Base-by-base conservation (phyloP, 1,284 basidiomycete species). In the Erythrobasidium hasegawianum region DNA sequence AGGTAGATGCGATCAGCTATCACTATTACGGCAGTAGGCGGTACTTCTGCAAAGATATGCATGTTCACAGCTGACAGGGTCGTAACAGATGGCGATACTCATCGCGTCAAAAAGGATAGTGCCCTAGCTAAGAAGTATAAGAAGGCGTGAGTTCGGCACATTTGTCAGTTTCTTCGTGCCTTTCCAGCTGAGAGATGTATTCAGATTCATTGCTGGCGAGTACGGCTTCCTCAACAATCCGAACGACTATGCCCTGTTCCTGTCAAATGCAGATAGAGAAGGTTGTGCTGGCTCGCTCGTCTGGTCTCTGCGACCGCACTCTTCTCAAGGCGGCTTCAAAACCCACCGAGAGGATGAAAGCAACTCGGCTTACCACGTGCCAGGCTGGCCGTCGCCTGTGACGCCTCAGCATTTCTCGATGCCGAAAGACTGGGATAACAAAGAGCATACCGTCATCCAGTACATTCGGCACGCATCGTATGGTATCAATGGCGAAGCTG, bases 251-350 rank as follows among this genome's bases (percentile, higher is more conserved):
- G 57, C 58, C 2, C 33, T 41, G 1, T 76, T 75, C 66, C 45
- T 75, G 13, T 38, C 47, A 0, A 26, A 56, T 1, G 29, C 72
- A 16, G 70, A 74, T 18, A 18, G 57, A 1, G 67, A 68, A 2
- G 72, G 73, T 9, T 69, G 27, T 20, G 70, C 65, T 22, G 75
- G 70, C 0, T 71, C 74, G 7, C 60, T 76, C 45, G 71, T 73
- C 7, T 77, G 76, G 76, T 72, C 71, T 2, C 58, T 76, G n/a
- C 70, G 76, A 0, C 75, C 75, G 0, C 72, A 73, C 14, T 72
- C 74, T 0, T 62, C 68, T 10, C 26, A 64, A 5, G 76, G 76
- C 1, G 76, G 75, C 1, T 75, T 75, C 73, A 75, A 73, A 29
- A 60, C 65, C 9, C 65, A 67, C 47, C 50, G 57, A 33, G 65